Evolutionary conservation across 2,329 filamentous ascomycete species (phyloP), one percentile per base, ranked within the genome.

Genomic region (Botrytis deweyae): DNA sequence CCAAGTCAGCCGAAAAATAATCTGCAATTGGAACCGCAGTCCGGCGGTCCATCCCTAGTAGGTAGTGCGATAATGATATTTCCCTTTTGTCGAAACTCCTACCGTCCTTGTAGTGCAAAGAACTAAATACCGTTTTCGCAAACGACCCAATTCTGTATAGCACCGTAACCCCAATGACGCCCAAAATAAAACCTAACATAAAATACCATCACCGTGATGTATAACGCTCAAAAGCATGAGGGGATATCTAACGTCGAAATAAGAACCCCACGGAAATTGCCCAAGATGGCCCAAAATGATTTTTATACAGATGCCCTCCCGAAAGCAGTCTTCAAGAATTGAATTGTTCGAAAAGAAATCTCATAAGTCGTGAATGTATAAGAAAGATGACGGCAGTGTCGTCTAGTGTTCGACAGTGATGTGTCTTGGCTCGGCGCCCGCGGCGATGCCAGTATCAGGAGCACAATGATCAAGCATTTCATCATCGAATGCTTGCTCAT

Each of bases 401-500:
- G 20, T 36, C 29, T 67, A 44, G 12, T 72, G 29, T n/a, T 68
- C 71, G 29, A 59, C 40, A 49, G 29, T 36, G 16, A 38, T 61
- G 29, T 40, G 42, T 18, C 71, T 68, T 68, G 49, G 63, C 55
- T 72, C 71, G 71, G 71, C 71, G 59, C 71, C 71, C 44, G 71
- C 63, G 71, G 71, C 71, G 63, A 72, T 75, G 1, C 77, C 77
- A 29, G 77, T 76, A 36, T 80, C 79, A 4, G 78, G 75, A 2
- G 77, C 77, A 61, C 73, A 72, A 44, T 77, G 75, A 58, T 79
- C 77, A 29, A 78, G 72, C 58, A 79, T 76, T 63, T 79, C 77
- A 3, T 79, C 78, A 38, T 78, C 76, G 58, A 77, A 79, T 20
- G 74, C 76, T 64, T 78, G 63, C 63, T 80, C 78, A 18, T 72